These are phyloP conservation scores for Phaeomoniella chlamydospora DNA, from an alignment of 2,329 filamentous ascomycete species.

Conservation along the genomic window DNA sequence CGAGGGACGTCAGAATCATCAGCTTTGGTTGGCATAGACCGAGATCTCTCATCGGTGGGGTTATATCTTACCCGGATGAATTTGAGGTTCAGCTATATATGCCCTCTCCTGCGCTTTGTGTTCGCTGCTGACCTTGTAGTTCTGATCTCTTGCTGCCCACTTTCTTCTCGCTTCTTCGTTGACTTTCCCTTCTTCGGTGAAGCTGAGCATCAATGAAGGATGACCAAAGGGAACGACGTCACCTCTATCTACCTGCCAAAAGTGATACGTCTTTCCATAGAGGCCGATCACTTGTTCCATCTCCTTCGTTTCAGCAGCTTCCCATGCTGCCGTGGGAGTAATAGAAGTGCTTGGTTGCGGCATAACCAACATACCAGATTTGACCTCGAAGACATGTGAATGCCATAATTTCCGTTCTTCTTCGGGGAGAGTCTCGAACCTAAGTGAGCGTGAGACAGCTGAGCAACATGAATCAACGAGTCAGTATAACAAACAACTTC, in stretches of 20 bases:
- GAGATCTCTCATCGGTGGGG: no score
- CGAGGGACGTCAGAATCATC: constrained; percentile 7
- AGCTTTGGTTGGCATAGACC: no score
- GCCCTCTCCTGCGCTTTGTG: not conserved
- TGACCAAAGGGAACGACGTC: constrained; percentile 47
- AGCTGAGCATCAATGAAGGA: constrained; percentile 52
- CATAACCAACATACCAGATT: constrained; percentile 69
- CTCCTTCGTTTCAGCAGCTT: constrained; percentile 60
- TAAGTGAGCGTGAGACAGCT: not conserved
- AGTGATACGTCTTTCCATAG: constrained; percentile 74
- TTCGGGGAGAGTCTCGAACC: not conserved
- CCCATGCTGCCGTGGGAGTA: constrained; percentile 49
- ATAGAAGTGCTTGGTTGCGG: constrained; percentile 36
- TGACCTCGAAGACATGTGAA: constrained; percentile 53
- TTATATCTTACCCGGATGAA: not conserved
- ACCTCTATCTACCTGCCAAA: constrained; percentile 73
- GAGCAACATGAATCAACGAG: not conserved
- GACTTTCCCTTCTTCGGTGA: constrained; percentile 14
- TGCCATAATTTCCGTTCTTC: constrained; percentile 10
- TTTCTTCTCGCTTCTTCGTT: constrained; percentile 7
- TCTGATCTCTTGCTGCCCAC: not conserved
- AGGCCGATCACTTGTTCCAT: constrained; percentile 63
- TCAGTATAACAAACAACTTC: not conserved
- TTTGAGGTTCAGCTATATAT: not conserved
- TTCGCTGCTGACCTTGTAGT: not conserved